These are phyloP conservation scores for Lactarius hatsudake DNA, from an alignment of 768 basidiomycete species.

Conservation along the genomic window DNA sequence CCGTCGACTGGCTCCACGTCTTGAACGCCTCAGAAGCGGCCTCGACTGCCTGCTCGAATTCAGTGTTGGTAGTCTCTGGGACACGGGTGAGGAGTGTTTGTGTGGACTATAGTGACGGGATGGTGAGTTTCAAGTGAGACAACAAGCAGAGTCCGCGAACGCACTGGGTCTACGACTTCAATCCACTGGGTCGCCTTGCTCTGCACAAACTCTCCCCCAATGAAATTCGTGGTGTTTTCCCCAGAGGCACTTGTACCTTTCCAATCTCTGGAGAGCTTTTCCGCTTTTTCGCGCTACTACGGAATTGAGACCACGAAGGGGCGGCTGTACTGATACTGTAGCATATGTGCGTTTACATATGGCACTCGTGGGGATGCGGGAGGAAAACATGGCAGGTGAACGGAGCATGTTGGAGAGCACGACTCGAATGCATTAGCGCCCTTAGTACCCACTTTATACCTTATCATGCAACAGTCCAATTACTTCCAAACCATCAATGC, in stretches of 20 bases:
- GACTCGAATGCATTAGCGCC: background rate
- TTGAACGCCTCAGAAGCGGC: conserved; percentile 85
- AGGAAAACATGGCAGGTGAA: conserved; percentile 2
- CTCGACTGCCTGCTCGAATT: conserved; percentile 81
- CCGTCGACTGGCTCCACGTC: conserved; percentile 82
- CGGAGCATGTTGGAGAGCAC: background rate
- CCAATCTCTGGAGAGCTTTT: conserved; percentile 73
- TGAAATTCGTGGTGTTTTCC: conserved; percentile 88
- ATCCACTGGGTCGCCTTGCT: conserved; percentile 78
- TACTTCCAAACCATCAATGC: conserved; percentile 7
- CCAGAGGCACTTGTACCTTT: conserved; percentile 84
- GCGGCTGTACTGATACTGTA: conserved; percentile 30
- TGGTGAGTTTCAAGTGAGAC: background rate
- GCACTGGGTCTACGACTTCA: conserved; percentile 85
- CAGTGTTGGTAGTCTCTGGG: conserved; percentile 78
- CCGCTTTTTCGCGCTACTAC: conserved; percentile 59
- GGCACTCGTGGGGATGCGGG: conserved; percentile 16
- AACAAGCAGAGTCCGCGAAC: conserved; percentile 31
- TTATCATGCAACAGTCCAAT: background rate
- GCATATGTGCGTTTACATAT: conserved; percentile 30
- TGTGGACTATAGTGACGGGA: conserved; percentile 57
- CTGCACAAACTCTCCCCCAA: conserved; percentile 86
- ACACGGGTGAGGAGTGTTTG: conserved; percentile 88
- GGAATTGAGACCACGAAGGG: conserved; percentile 50
- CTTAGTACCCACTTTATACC: background rate